phyloP scores from a whole-genome alignment of 768 basidiomycete species.

The Brasilioporus rufonigricans region DNA sequence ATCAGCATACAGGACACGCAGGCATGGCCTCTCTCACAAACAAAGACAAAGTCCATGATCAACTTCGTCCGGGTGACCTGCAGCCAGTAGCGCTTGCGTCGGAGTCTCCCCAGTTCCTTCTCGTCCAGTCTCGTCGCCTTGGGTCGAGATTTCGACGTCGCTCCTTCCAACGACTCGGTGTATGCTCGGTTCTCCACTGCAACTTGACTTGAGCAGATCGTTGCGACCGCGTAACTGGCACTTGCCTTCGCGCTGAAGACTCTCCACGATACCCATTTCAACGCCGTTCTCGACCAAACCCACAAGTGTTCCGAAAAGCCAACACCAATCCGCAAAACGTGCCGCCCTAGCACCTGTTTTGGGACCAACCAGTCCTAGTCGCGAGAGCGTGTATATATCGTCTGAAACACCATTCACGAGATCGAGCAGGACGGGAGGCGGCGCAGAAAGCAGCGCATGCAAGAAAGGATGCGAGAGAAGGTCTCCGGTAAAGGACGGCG shows the following conservation, averaged over 20 bases:
- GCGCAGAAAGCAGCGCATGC: slow-evolving; percentile 72
- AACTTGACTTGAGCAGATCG: not conserved
- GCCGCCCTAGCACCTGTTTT: slow-evolving; percentile 66
- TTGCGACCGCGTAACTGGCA: not conserved
- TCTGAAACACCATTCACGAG: slow-evolving; percentile 73
- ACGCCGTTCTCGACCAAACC: slow-evolving; percentile 82
- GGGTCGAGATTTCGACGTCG: slow-evolving; percentile 68
- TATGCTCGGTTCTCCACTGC: slow-evolving; percentile 74
- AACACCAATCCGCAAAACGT: slow-evolving; percentile 82
- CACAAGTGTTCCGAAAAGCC: slow-evolving; percentile 77
- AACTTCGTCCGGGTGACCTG: slow-evolving; percentile 68
- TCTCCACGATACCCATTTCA: slow-evolving; percentile 67
- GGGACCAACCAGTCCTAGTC: slow-evolving; percentile 65
- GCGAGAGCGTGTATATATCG: slow-evolving; percentile 75
- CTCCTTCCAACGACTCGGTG: slow-evolving; percentile 66
- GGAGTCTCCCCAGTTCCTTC: slow-evolving; percentile 65
- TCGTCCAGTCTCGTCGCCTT: slow-evolving; percentile 58
- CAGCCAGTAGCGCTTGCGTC: slow-evolving; percentile 75
- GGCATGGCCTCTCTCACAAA: slow-evolving; percentile 53
- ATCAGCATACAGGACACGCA: slow-evolving; percentile 9
- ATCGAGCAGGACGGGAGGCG: slow-evolving; percentile 80
- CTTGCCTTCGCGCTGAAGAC: slow-evolving; percentile 62
- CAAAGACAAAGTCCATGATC: slow-evolving; percentile 83
- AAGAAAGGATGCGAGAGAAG: slow-evolving; percentile 58
- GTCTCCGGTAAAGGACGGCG: slow-evolving; percentile 12